A percentile compares a stretch with the other conserved stretches of the same genome.
Evolutionary conservation across 2,329 filamentous ascomycete species (phyloP).

Genomic region (Mycosphaerella arachidis): DNA sequence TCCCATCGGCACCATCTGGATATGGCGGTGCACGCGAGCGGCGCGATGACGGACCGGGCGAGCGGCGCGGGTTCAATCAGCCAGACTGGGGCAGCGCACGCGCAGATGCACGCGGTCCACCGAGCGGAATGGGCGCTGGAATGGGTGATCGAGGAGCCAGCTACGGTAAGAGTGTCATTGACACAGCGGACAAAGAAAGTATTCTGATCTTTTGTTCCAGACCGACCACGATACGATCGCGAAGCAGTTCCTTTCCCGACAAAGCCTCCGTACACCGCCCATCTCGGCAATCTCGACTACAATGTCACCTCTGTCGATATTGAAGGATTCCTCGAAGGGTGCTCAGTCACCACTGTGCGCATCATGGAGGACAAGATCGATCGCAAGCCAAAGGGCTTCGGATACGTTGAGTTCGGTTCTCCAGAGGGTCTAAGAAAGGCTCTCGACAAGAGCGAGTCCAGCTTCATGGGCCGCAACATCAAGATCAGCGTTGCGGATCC

Average conservation of each 20-base stretch:
- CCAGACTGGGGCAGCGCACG: conserved; percentile 28
- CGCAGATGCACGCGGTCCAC: neutral
- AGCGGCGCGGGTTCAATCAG: conserved; percentile 45
- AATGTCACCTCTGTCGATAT: conserved; percentile 82
- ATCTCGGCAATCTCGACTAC: conserved; percentile 94
- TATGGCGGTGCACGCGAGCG: conserved; percentile 28
- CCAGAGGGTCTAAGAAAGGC: conserved; percentile 90
- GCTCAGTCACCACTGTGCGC: conserved; percentile 82
- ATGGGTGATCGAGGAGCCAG: conserved; percentile 26
- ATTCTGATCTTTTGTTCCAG: conserved; percentile 24
- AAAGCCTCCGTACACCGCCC: conserved; percentile 90
- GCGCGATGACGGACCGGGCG: conserved; percentile 31
- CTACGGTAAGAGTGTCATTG: conserved; percentile 27
- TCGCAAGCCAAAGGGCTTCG: conserved; percentile 93
- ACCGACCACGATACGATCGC: conserved; percentile 46
- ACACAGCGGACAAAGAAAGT: conserved; percentile 1
- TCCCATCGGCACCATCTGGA: conserved; percentile 28
- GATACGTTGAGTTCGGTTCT: conserved; percentile 89
- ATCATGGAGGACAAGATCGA: conserved; percentile 96
- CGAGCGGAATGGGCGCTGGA: conserved; percentile 18
- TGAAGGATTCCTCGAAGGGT: conserved; percentile 77
- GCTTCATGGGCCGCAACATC: conserved; percentile 83
- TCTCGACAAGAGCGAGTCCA: conserved; percentile 72
- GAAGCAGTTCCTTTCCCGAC: conserved; percentile 82
- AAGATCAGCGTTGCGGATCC: conserved; percentile 95